Percentiles rank a stretch among this genome's conserved stretches.
Conservation (phyloP, 2,329 filamentous ascomycete species). For the Xylaria multiplex region DNA sequence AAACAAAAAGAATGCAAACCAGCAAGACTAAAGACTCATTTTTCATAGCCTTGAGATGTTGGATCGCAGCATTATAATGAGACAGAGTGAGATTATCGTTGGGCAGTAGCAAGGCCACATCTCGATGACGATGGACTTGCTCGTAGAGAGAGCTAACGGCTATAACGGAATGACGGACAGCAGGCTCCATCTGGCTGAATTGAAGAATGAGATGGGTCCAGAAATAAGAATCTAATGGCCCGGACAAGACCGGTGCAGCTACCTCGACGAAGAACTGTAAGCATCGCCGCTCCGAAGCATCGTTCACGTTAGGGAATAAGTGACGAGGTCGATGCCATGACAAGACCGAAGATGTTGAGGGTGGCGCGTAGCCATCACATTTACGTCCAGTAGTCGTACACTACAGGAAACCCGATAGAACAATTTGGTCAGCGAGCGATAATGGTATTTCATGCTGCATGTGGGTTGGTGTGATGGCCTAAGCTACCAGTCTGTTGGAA, state of each 20-base stretch:
- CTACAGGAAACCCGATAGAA: conserved; percentile 15
- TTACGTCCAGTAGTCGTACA: conserved; percentile 46
- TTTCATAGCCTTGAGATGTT: conserved; percentile 45
- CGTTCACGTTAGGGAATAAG: conserved; percentile 42
- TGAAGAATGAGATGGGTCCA: conserved; percentile 55
- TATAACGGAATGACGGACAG: conserved; percentile 52
- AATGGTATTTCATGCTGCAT: not conserved
- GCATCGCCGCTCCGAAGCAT: conserved; percentile 47
- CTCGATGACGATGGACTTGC: conserved; percentile 38
- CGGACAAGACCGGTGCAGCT: conserved; percentile 51
- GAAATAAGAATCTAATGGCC: conserved; percentile 52
- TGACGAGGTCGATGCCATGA: conserved; percentile 53
- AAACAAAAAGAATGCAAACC: conserved; percentile 56
- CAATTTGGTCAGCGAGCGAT: conserved; percentile 5
- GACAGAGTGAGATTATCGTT: conserved; percentile 50
- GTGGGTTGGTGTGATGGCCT: not conserved
- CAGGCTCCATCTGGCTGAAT: conserved; percentile 51
- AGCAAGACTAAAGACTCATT: conserved; percentile 52
- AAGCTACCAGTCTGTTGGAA: not conserved
- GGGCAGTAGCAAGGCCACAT: conserved; percentile 20
- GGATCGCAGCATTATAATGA: conserved; percentile 56
- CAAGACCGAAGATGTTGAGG: conserved; percentile 33
- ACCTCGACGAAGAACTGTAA: conserved; percentile 53
- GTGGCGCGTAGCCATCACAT: conserved; percentile 49
- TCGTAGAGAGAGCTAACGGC: conserved; percentile 55